Base-by-base conservation (phyloP, 306 rosid genomes). In the Sicyos edulis region DNA sequence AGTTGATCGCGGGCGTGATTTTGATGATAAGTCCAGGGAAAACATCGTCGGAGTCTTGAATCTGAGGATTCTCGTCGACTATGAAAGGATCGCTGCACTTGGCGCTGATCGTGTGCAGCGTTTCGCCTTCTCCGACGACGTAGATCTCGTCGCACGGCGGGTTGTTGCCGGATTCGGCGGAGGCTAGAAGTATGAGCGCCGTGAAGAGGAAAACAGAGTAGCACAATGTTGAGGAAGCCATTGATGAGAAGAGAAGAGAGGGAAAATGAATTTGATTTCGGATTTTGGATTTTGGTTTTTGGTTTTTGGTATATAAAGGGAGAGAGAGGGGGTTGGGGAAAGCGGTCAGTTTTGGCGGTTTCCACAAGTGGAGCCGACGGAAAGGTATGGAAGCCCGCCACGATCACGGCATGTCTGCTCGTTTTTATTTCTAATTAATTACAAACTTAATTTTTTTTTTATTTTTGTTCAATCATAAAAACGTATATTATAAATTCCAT, bases 21-120 rank as follows among this genome's bases (percentile, higher is more conserved):
- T 72, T 84, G 80, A 91, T 91, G 37, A 91, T 92, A 21, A 91
- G 85, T 14, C 97, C 97, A 2, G 97, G 97, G 75, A 81, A 88
- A 15, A 91, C 96, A 82, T 91, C 97, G 73, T 89, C 96, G 7
- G 96, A 87, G 72, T 89, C 96, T 71, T 89, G 92, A 75, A 89
- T 89, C 78, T 90, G 96, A 4, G 96, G 93, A 77, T 90, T 90
- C 51, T 86, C 72, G 86, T 90, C 96, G 42, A 90, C 88, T 21
- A 90, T 90, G 72, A 67, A 87, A 14, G 96, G 91, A 85, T 90
- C 96, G 40, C 76, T 68, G 66, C 96, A 90, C 88, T 84, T 87
- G 70, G 86, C 93, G 63, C 96, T 88, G 72, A 90, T 90, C 19
- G 93, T 86, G 67, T 90, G 80, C 22, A 90, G 87, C 12, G 93